A percentile compares a stretch with the other conserved stretches of the same genome.
Conservation (phyloP, 2,329 filamentous ascomycete species). For the Epichloe glyceriae region DNA sequence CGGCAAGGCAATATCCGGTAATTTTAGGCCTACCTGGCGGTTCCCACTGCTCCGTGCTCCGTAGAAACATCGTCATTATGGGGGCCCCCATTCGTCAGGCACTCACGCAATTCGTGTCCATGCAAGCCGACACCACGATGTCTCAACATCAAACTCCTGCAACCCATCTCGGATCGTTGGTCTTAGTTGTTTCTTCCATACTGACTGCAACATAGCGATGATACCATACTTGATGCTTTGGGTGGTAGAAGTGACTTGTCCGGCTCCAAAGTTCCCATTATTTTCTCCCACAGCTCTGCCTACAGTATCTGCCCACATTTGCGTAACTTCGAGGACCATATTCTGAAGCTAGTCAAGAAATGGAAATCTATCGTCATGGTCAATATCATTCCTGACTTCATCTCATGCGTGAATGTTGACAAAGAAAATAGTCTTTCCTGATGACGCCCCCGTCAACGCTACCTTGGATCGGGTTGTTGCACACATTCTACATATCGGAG, state of each 20-base stretch:
- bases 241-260: slow-evolving; percentile 49
- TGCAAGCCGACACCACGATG: too few relatives aligned
- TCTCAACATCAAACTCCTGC: not conserved
- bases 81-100: too few relatives aligned
- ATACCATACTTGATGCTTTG: slow-evolving; percentile 78
- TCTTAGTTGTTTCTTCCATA: too few relatives aligned
- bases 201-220: slow-evolving; percentile 35
- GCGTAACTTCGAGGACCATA: slow-evolving; percentile 77
- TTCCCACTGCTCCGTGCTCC: too few relatives aligned
- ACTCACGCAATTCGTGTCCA: too few relatives aligned
- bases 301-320: slow-evolving; percentile 75
- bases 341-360: slow-evolving; percentile 63
- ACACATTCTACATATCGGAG: slow-evolving; percentile 73
- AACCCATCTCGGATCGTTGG: slow-evolving; percentile 14
- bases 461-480: slow-evolving; percentile 66
- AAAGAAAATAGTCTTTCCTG: slow-evolving; percentile 55
- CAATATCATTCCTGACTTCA: slow-evolving; percentile 74
- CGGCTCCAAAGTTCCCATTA: slow-evolving; percentile 67
- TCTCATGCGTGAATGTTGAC: slow-evolving; percentile 55
- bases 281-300: slow-evolving; percentile 81
- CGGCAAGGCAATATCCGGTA: too few relatives aligned
- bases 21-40: too few relatives aligned
- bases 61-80: too few relatives aligned
- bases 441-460: slow-evolving; percentile 51
- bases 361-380: slow-evolving; percentile 76